Base-by-base conservation (phyloP, 2,329 filamentous ascomycete genomes). In the Colletotrichum agaves region DNA sequence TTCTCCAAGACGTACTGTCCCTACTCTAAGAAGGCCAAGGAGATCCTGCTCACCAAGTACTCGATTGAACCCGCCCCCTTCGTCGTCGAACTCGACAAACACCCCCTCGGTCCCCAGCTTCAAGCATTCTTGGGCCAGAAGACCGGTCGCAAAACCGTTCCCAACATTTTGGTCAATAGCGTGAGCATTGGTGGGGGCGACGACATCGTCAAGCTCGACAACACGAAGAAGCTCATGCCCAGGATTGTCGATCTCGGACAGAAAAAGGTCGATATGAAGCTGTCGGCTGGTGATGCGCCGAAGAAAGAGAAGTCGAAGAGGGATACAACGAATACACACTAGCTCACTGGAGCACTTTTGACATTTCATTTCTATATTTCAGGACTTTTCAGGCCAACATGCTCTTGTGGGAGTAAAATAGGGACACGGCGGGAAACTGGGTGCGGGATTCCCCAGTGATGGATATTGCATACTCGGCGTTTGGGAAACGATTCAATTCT, bases 1-100 rank as follows among this genome's bases (percentile, higher is more conserved):
- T 98, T 98, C 82, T 97, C 94, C 71, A 98, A 99, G 80, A 88
- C 92, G 1, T 97, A 95, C 81, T 99, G 96, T 79, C 93, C 92
- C 1, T 91, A 88, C 81, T 98, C 94, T 58, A 91, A 90, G 76
- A 90, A 89, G 73, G 96, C 96, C 50, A 99, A 99, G 81, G 84
- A 85, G 47, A 87, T 98, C 63, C 87, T 99, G 44, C 88, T 97
- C 46, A 88, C 94, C 21, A 90, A 91, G 73, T 98, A 98, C 83
- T 84, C 83, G 61, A 97, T 99, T 76, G 87, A 88, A 1, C 96
- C 96, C 0, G 81, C 88, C 11, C 96, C 96, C 0, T 92, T 90
- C 75, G 91, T 99, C 7, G 94, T 98, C 58, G 96, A 99, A 80
- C 87, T 99, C 12, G 94, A 99, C 79, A 79, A 89, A 71, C 93